phyloP scores from a whole-genome alignment of 805 yeast species.

The Starmerella potacharoeniae region DNA sequence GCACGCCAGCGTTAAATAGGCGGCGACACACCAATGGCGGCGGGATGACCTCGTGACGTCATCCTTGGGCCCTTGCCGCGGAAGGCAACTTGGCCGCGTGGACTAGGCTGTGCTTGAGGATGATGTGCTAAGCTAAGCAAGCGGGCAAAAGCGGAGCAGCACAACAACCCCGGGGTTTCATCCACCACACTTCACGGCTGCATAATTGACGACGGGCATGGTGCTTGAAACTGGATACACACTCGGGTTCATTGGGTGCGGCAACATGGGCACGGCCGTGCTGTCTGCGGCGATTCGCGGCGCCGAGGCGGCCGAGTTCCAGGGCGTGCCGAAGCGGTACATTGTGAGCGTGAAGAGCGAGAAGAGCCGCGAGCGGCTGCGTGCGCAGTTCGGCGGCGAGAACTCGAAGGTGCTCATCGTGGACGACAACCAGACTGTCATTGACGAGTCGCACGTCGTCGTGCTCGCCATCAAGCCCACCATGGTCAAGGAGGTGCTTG shows the following conservation, averaged over 20 bases:
- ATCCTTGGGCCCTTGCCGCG: conserved; percentile 1
- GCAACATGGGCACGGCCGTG: conserved; percentile 93
- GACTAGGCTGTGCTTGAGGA: neutral
- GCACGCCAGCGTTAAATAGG: too few species aligned
- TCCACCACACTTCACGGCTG: neutral
- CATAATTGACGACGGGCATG: conserved; percentile 1
- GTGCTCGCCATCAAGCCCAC: conserved; percentile 85
- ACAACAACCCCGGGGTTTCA: conserved; percentile 1
- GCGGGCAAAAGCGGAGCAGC: neutral
- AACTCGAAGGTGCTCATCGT: conserved; percentile 35
- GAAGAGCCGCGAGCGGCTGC: conserved; percentile 40
- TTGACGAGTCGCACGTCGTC: conserved; percentile 53
- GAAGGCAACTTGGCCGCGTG: neutral
- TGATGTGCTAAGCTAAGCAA: conserved; percentile 4
- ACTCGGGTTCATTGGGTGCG: conserved; percentile 77
- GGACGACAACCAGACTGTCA: conserved; percentile 45
- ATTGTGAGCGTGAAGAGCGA: conserved; percentile 64
- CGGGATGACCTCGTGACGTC: neutral
- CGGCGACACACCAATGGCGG: too few species aligned
- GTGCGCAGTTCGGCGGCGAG: conserved; percentile 37
- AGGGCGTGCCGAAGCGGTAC: conserved; percentile 56
- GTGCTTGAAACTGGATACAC: conserved; percentile 33
- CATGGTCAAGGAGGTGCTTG: conserved; percentile 51
- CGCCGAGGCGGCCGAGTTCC: conserved; percentile 27
- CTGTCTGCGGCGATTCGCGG: conserved; percentile 60